Percentiles rank a stretch among this genome's conserved stretches.
phyloP scores from a whole-genome alignment of 768 basidiomycete species.

The Trametopsis cervina region DNA sequence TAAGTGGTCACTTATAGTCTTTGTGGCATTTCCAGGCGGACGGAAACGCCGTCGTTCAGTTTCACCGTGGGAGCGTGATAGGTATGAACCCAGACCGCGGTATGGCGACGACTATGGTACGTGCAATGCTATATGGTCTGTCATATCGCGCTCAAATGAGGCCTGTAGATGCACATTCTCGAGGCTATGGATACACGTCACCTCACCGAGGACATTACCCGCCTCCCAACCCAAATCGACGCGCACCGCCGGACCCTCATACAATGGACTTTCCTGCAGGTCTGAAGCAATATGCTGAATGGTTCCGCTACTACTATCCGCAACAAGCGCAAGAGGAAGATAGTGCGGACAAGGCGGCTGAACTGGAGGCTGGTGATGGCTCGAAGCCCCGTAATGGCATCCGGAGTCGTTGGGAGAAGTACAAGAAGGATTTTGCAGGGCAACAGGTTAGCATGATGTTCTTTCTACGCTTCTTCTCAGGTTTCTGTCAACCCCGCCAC shows the following conservation, averaged over 20 bases:
- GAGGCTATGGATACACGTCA: constrained; percentile 57
- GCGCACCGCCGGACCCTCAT: constrained; percentile 70
- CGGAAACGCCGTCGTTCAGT: constrained; percentile 75
- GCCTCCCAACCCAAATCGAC: constrained; percentile 34
- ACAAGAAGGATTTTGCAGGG: constrained; percentile 85
- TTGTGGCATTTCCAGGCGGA: constrained; percentile 35
- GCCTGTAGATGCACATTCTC: constrained; percentile 55
- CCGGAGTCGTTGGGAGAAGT: constrained; percentile 83
- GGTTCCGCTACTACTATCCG: constrained; percentile 75
- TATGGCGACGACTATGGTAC: constrained; percentile 80
- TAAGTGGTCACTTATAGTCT: neutral
- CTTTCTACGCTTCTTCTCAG: constrained; percentile 2
- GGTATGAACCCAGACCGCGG: constrained; percentile 77
- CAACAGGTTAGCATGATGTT: constrained; percentile 63
- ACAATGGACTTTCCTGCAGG: constrained; percentile 77
- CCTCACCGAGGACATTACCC: constrained; percentile 50
- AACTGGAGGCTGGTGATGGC: constrained; percentile 77
- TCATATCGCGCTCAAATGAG: constrained; percentile 10
- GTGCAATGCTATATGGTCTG: constrained; percentile 10
- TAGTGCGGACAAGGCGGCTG: constrained; percentile 74
- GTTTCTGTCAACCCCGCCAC: constrained; percentile 4
- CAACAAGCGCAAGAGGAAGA: constrained; percentile 79
- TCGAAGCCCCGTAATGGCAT: constrained; percentile 81
- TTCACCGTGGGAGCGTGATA: constrained; percentile 77
- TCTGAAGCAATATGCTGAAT: constrained; percentile 80